Base-by-base conservation (phyloP, 495 filamentous ascomycete genomes). In the Podospora tetraspora region DNA sequence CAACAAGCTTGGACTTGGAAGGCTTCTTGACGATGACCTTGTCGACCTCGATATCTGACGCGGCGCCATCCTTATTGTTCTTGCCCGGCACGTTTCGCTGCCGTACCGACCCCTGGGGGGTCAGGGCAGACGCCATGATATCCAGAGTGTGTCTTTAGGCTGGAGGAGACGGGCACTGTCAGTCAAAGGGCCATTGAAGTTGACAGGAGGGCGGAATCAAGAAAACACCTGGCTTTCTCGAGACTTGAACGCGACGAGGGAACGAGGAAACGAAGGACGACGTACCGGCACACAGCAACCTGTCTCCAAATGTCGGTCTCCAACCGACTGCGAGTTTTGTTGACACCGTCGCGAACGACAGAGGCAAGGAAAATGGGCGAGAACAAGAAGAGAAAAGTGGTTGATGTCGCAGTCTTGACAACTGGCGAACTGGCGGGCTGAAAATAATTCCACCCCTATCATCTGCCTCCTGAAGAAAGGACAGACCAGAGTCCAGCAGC, bases 1-100 rank as follows among this genome's bases (percentile, higher is more conserved):
- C 79, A 1, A 76, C 75, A 58, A 82, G 66, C 61, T 72, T 52
- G 43, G 43, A 52, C 43, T 52, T 52, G 43, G 43, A 52, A 6
- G 43, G 43, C 43, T 52, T 52, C 43, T 52, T 52, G 16, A 52
- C 43, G 16, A 52, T 52, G 16, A 52, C 63, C 19, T 59, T 65
- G 1, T 85, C 84, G 62, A 81, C 71, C 67, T 85, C 84, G 61
- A 79, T 70, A 66, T 84, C 84, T n/a, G 76, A 72, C 32, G 76
- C 70, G 3, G 71, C 71, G 65, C 72, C 71, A 69, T 80, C 77
- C 64, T 77, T 81, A 66, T 79, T 75, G 74, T 85, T 85, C 71
- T 83, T 84, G 16, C 71, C 67, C 64, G 79, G 76, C 66, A 85
- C 82, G 65, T 82, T 84, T 68, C 84, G 78, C 76, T 86, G 84